Evolutionary conservation across 2,329 filamentous ascomycete species (phyloP).

Genomic region (Fusarium solani-melongenae): DNA sequence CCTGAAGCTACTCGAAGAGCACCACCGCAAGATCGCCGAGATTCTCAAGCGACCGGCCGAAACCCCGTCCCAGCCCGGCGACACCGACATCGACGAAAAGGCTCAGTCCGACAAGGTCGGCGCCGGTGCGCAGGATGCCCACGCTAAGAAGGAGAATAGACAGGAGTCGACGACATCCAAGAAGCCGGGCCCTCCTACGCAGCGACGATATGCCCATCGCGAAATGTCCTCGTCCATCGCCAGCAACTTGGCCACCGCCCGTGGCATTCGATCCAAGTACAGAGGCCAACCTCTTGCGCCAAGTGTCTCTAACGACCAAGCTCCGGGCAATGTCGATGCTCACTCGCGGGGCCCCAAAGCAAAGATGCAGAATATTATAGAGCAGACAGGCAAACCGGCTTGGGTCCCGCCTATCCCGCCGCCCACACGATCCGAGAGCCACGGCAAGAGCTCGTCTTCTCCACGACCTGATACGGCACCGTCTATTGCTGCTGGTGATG

Average conservation of each 20-base stretch:
- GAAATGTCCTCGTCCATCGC: conserved; percentile 86
- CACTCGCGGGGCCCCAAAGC: conserved; percentile 61
- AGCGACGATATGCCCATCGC: conserved; percentile 67
- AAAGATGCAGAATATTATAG: conserved; percentile 68
- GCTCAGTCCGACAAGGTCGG: conserved; percentile 40
- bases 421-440: conserved; percentile 38
- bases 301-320: conserved; percentile 78
- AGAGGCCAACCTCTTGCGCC: conserved; percentile 76
- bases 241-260: conserved; percentile 85
- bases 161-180: conserved; percentile 39
- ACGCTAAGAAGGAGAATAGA: conserved; percentile 36
- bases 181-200: conserved; percentile 50
- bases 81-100: conserved; percentile 45
- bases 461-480: conserved; percentile 41
- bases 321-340: conserved; percentile 75
- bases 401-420: conserved; percentile 59
- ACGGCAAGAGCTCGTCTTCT: conserved; percentile 40
- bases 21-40: conserved; percentile 85
- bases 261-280: conserved; percentile 77
- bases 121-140: conserved; percentile 24
- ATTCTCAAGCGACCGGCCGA: conserved; percentile 78
- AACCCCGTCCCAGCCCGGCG: conserved; percentile 49
- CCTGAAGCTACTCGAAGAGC: conserved; percentile 84
- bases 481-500: conserved; percentile 51
- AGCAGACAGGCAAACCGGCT: conserved; percentile 63